A percentile compares a stretch with the other conserved stretches of the same genome.
Conservation (phyloP, 2,329 filamentous ascomycete species). For the Helicocarpus griseus region DNA sequence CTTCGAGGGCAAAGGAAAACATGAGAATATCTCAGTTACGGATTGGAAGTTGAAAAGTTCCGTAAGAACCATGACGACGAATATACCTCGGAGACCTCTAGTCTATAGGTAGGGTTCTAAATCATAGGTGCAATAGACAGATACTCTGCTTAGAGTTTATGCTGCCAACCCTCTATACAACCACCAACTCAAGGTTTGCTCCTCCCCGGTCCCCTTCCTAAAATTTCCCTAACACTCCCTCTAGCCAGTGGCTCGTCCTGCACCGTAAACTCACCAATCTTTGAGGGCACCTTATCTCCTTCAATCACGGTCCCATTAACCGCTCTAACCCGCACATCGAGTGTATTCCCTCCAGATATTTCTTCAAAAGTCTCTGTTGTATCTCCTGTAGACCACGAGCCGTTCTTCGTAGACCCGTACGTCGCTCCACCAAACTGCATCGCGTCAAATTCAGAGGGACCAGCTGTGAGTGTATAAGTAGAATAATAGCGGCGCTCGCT, state of each 20-base stretch:
- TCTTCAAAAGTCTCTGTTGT: slow-evolving; percentile 21
- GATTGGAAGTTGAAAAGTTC: background rate
- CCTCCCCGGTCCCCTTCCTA: slow-evolving; percentile 28
- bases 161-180: too few relatives aligned
- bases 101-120: too few relatives aligned
- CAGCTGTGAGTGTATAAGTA: slow-evolving; percentile 46
- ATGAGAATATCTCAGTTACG: slow-evolving; percentile 40
- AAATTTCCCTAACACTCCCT: slow-evolving; percentile 22
- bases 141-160: too few relatives aligned
- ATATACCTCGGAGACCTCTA: too few relatives aligned
- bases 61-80: background rate
- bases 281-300: slow-evolving; percentile 6
- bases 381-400: slow-evolving; percentile 21
- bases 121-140: too few relatives aligned
- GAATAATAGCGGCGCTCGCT: slow-evolving; percentile 42
- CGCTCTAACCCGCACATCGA: slow-evolving; percentile 17
- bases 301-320: slow-evolving; percentile 19
- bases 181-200: background rate
- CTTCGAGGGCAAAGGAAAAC: too few relatives aligned
- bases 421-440: slow-evolving; percentile 21
- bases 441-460: slow-evolving; percentile 18
- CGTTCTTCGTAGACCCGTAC: slow-evolving; percentile 16
- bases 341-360: slow-evolving; percentile 14
- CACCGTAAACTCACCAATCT: slow-evolving; percentile 2
- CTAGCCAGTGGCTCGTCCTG: slow-evolving; percentile 7